Evolutionary conservation across 2,329 filamentous ascomycete species (phyloP).

Genomic region (Claviceps citrina): DNA sequence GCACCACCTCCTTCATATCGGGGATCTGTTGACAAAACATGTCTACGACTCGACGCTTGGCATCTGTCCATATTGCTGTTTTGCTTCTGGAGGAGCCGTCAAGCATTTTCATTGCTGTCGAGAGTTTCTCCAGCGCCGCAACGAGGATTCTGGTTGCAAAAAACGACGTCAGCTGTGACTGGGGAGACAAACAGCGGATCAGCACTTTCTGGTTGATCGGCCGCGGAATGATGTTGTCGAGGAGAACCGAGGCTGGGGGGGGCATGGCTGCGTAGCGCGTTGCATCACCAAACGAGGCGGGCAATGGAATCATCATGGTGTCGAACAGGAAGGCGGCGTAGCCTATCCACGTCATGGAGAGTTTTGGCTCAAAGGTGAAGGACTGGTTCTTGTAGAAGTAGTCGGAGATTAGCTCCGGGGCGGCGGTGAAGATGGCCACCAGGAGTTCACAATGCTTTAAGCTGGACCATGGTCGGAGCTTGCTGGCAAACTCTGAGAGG

Average conservation of each 20-base stretch:
- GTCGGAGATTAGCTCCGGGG: conserved; percentile 73
- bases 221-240: conserved; percentile 76
- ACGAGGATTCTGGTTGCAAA: conserved; percentile 71
- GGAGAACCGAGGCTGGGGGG: conserved; percentile 60
- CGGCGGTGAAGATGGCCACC: conserved; percentile 60
- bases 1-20: conserved; percentile 64
- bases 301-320: conserved; percentile 59
- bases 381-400: conserved; percentile 71
- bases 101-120: conserved; percentile 46
- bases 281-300: conserved; percentile 53
- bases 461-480: conserved; percentile 69
- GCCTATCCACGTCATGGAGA: conserved; percentile 87
- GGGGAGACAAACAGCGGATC: conserved; percentile 62
- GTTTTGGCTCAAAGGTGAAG: conserved; percentile 80
- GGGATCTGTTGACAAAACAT: conserved; percentile 70
- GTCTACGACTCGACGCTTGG: conserved; percentile 49
- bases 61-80: conserved; percentile 49
- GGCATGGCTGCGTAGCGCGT: conserved; percentile 48
- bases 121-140: conserved; percentile 64
- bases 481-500: conserved; percentile 63
- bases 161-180: conserved; percentile 65
- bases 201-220: conserved; percentile 70
- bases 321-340: conserved; percentile 82
- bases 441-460: conserved; percentile 68
- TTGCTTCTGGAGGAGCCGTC: conserved; percentile 25